These are phyloP conservation scores for Penicillium cataractarum DNA, from an alignment of 495 filamentous ascomycete species.

Conservation along the genomic window DNA sequence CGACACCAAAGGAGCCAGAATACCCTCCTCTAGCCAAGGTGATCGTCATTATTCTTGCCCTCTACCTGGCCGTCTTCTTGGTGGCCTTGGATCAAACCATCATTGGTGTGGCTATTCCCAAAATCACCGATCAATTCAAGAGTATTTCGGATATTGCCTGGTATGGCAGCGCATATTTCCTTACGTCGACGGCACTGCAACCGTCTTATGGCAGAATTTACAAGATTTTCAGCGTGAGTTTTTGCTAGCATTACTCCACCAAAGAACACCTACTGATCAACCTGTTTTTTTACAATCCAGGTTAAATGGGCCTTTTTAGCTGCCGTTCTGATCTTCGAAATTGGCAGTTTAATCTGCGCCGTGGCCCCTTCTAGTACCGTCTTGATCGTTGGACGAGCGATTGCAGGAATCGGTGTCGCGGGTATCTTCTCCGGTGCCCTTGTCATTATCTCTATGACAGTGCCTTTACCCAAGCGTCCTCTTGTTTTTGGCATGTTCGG, in stretches of 20 bases:
- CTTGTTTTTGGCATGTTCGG: slow-evolving; percentile 69
- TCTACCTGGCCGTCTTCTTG: slow-evolving; percentile 54
- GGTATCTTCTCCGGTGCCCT: slow-evolving; percentile 77
- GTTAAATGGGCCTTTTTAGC: slow-evolving; percentile 64
- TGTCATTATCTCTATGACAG: slow-evolving; percentile 63
- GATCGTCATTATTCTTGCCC: slow-evolving; percentile 21
- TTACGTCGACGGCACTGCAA: slow-evolving; percentile 38
- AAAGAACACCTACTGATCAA: not conserved
- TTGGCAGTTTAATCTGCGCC: slow-evolving; percentile 72
- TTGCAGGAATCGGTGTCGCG: slow-evolving; percentile 68
- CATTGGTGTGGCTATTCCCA: slow-evolving; percentile 47
- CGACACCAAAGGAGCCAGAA: slow-evolving; percentile 11
- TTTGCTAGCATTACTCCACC: not conserved
- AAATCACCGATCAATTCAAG: slow-evolving; percentile 49
- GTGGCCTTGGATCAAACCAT: slow-evolving; percentile 56
- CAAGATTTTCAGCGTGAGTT: slow-evolving; percentile 32
- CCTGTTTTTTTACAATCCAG: slow-evolving; percentile 48
- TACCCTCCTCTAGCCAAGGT: slow-evolving; percentile 25
- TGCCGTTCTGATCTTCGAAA: slow-evolving; percentile 71
- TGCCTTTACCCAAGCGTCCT: slow-evolving; percentile 68
- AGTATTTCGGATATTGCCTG: slow-evolving; percentile 48
- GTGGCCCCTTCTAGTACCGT: slow-evolving; percentile 65
- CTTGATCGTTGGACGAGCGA: slow-evolving; percentile 77
- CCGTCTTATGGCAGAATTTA: slow-evolving; percentile 38
- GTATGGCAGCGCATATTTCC: slow-evolving; percentile 48